Evolutionary conservation across 768 basidiomycete species (phyloP).

Genomic region (Pisolithus tinctorius): DNA sequence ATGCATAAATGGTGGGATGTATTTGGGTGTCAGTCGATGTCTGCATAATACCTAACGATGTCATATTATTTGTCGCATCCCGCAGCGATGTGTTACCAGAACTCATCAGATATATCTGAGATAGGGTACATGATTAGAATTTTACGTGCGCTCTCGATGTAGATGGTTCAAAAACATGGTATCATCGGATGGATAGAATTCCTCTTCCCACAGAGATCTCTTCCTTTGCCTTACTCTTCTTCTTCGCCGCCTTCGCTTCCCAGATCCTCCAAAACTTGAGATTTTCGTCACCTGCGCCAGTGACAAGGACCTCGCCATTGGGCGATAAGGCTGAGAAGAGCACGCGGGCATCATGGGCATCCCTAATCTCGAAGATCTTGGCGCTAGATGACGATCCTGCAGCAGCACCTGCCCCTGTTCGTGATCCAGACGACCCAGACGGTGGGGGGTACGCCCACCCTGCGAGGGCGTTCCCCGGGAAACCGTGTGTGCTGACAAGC

Average conservation of each 20-base stretch:
- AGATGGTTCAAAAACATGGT: background rate
- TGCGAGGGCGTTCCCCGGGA: slow-evolving; percentile 81
- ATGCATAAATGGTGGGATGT: background rate
- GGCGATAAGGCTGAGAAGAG: slow-evolving; percentile 82
- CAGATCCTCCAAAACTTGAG: slow-evolving; percentile 94
- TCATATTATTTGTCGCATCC: background rate
- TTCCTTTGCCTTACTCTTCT: slow-evolving; percentile 30
- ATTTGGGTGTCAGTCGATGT: background rate
- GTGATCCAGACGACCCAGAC: slow-evolving; percentile 45
- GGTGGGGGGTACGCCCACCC: slow-evolving; percentile 71
- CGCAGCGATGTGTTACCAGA: too few relatives aligned
- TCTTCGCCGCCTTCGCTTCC: slow-evolving; percentile 46
- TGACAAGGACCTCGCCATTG: slow-evolving; percentile 85
- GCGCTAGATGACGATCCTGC: slow-evolving; percentile 10
- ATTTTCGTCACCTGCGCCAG: slow-evolving; percentile 92
- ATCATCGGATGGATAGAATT: slow-evolving; percentile 32
- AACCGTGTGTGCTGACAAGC: slow-evolving; percentile 88
- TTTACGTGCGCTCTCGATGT: background rate
- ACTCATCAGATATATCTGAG: background rate
- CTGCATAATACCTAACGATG: background rate
- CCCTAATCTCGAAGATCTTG: slow-evolving; percentile 53
- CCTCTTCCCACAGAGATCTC: slow-evolving; percentile 22
- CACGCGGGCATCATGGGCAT: slow-evolving; percentile 90
- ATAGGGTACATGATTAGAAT: too few relatives aligned
- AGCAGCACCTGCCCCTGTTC: slow-evolving; percentile 44